Evolutionary conservation across 1,284 basidiomycete species (phyloP), one percentile per base, ranked within the genome.

Genomic region (Leccinum laetum): DNA sequence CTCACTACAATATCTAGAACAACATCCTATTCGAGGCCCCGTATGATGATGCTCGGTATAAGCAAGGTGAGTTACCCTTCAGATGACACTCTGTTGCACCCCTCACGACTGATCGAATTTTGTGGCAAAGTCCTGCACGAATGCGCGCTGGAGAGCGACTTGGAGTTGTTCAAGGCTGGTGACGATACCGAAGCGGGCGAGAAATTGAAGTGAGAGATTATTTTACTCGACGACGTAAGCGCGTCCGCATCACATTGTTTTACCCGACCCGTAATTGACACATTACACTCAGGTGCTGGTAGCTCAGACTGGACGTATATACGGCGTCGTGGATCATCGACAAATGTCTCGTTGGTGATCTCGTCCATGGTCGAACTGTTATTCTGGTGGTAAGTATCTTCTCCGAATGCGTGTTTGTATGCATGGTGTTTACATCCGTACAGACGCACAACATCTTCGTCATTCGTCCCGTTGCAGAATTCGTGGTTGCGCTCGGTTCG

Each of bases 151-250:
- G 59, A 60, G 16, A 60, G 26, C 2, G 59, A 46, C n/a, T 29
- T 60, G 16, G 10, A 46, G n/a, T 18, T 60, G 3, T 49, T 60
- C 44, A 18, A 46, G 29, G 59, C 41, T 9, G 41, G 59, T n/a
- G 59, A 60, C 24, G 41, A 60, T n/a, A 60, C 59, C 16, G 41
- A 60, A 37, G 59, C 32, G 26, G 41, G 59, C 10, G 59, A 60
- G 26, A 60, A 49, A 8, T 21, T 49, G 24, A 60, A n/a, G 59
- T 60, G 59, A 6, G 41, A 62, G 29, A 46, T 46, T 10, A 13
- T 62, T 7, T 46, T 62, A 26, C 61, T 62, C 21, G 61, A 62
- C 39, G 61, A 62, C n/a, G 58, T 62, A 35, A 62, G 41, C 29
- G 26, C 10, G 9, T 29, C 13, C 11, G 53, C 49, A 52, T 18